Conservation (phyloP, 2,329 filamentous ascomycete genomes). For the Hysterium pulicare region DNA sequence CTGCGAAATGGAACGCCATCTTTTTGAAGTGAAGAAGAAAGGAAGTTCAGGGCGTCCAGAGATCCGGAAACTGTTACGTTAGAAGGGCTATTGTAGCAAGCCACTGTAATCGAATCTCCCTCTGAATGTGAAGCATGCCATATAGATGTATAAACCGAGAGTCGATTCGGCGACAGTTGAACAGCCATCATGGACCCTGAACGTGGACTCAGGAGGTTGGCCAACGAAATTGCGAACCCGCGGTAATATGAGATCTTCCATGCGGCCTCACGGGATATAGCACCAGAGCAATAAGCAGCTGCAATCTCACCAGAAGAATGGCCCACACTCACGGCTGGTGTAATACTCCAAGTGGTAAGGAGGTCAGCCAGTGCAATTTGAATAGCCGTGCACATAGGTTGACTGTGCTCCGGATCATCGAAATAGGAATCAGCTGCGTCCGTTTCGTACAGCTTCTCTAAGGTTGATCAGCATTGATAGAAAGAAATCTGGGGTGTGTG, state of each 20-base stretch:
- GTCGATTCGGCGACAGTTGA: background rate
- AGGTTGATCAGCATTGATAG: too few species aligned
- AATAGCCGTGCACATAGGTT: constrained; percentile 11
- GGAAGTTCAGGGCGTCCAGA: constrained; percentile 29
- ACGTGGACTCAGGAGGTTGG: background rate
- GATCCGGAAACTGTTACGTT: constrained; percentile 44
- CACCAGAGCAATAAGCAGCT: constrained; percentile 11
- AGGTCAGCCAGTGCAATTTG: constrained; percentile 13
- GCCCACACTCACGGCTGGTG: constrained; percentile 6
- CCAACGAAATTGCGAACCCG: constrained; percentile 1
- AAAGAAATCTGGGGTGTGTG: too few species aligned
- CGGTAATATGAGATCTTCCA: constrained; percentile 8
- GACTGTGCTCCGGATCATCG: constrained; percentile 6
- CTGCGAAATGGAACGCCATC: constrained; percentile 34
- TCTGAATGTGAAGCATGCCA: too few species aligned
- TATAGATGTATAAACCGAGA: too few species aligned
- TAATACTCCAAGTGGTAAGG: constrained; percentile 7
- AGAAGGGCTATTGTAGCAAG: constrained; percentile 32
- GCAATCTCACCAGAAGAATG: constrained; percentile 16
- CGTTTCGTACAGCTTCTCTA: too few species aligned
- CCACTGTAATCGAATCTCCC: too few species aligned
- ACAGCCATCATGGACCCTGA: background rate
- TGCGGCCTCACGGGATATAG: constrained; percentile 5
- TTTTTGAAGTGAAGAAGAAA: constrained; percentile 27
- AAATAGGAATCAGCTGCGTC: background rate